phyloP scores from a whole-genome alignment of 169 alveolate species.

The Cryptosporidium sp. region DNA sequence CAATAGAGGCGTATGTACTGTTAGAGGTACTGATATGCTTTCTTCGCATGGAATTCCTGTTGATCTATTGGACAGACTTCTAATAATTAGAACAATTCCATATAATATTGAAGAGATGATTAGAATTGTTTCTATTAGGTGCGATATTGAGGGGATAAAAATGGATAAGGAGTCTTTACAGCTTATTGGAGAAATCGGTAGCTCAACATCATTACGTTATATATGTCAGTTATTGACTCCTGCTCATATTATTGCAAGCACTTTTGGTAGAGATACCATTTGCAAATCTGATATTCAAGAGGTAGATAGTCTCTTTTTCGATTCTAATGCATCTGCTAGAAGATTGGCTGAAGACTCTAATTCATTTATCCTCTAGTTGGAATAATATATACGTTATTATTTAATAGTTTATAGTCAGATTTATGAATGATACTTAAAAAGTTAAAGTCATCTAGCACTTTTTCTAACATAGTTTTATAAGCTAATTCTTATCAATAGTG shows the following conservation, averaged over 20 bases:
- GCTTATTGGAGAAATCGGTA: conserved; percentile 96
- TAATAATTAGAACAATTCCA: conserved; percentile 97
- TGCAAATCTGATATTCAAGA: conserved; percentile 93
- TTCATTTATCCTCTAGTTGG: conserved; percentile 83
- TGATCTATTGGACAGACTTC: conserved; percentile 98
- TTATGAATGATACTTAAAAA: not conserved
- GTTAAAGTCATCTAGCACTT: not conserved
- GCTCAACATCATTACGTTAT: conserved; percentile 94
- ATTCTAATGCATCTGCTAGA: conserved; percentile 96
- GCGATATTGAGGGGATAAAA: conserved; percentile 94
- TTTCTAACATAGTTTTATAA: not conserved
- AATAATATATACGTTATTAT: conserved; percentile 1
- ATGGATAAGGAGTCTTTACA: conserved; percentile 96
- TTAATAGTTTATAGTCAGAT: not conserved
- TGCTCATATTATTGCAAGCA: conserved; percentile 93
- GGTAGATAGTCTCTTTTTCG: conserved; percentile 95
- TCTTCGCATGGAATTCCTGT: conserved; percentile 99
- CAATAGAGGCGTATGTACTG: conserved; percentile 97
- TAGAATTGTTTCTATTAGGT: conserved; percentile 95
- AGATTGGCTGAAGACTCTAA: conserved; percentile 93
- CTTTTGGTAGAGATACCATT: conserved; percentile 92
- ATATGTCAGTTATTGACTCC: conserved; percentile 97
- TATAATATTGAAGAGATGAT: conserved; percentile 93
- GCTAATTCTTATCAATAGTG: conserved; percentile 63
- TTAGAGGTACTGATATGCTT: conserved; percentile 97